A percentile compares a stretch with the other conserved stretches of the same genome.
phyloP scores from a whole-genome alignment of 192 early-diverging fungal species.

The Linnemannia schmuckeri region DNA sequence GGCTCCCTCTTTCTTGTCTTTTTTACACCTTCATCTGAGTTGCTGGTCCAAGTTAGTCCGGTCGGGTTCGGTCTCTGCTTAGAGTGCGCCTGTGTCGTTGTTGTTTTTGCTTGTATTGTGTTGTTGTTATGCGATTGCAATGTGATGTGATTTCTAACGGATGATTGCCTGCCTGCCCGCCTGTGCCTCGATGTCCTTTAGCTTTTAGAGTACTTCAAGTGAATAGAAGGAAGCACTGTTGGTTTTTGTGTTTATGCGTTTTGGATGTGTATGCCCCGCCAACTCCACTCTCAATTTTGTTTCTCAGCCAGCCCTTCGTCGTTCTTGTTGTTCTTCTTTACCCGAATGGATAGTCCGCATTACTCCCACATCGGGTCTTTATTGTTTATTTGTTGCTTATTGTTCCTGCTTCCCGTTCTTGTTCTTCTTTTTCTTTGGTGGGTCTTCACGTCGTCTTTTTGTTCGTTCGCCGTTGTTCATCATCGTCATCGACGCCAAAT shows the following conservation, averaged over 20 bases:
- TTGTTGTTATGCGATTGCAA: not conserved
- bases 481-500: conserved; percentile 3
- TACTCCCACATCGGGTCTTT: not conserved
- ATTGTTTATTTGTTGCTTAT: not conserved
- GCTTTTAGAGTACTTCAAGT: not conserved
- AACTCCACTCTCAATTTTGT: not conserved
- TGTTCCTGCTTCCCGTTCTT: not conserved
- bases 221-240: not conserved
- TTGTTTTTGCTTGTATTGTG: too few relatives aligned
- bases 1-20: not conserved
- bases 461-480: not conserved
- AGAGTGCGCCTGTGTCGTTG: not conserved
- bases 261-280: not conserved
- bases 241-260: too few relatives aligned
- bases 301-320: not conserved
- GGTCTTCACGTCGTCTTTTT: not conserved
- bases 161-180: not conserved
- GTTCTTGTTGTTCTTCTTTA: not conserved
- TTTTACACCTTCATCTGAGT: too few relatives aligned
- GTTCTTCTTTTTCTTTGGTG: too few relatives aligned
- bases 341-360: conserved; percentile 1
- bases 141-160: not conserved
- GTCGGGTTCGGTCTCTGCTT: not conserved
- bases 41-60: not conserved
- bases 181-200: not conserved